Conservation (phyloP, 2,329 filamentous ascomycete species). For the Alternaria sp. region DNA sequence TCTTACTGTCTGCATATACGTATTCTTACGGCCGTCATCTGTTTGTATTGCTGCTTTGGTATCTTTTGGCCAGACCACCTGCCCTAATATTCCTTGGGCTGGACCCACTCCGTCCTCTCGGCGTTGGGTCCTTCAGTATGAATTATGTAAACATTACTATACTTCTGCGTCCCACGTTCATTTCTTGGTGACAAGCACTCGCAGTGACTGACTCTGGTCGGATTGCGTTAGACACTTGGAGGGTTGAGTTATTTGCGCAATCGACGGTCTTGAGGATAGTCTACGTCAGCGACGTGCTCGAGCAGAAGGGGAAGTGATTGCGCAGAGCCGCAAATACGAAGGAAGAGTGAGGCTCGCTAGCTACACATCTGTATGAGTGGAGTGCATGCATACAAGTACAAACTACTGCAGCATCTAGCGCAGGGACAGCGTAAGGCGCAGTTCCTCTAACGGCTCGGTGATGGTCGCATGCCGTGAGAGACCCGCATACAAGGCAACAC, state of each 20-base stretch:
- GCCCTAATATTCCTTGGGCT: conserved; percentile 37
- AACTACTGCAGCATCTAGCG: conserved; percentile 13
- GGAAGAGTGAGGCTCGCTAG: conserved; percentile 26
- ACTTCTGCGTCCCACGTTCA: not conserved
- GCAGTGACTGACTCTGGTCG: conserved; percentile 5
- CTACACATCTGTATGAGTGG: conserved; percentile 3
- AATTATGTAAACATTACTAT: conserved; percentile 13
- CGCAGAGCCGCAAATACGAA: conserved; percentile 18
- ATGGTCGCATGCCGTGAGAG: conserved; percentile 25
- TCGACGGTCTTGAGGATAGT: not conserved
- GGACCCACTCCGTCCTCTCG: conserved; percentile 25
- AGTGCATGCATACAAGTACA: not conserved
- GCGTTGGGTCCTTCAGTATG: conserved; percentile 23
- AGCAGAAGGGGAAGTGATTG: not conserved
- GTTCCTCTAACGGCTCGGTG: conserved; percentile 22
- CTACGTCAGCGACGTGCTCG: not conserved
- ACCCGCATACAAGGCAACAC: conserved; percentile 23
- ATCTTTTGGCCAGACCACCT: conserved; percentile 27
- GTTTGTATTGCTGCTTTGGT: conserved; percentile 20
- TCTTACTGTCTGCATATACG: conserved; percentile 15
- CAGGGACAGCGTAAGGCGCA: conserved; percentile 27
- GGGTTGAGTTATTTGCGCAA: not conserved
- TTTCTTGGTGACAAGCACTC: not conserved
- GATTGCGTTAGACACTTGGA: not conserved
- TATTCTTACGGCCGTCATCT: conserved; percentile 14